These are phyloP conservation scores for Pythium brachiatum DNA, from an alignment of 352 stramenopile genomes.

Conservation along the genomic window DNA sequence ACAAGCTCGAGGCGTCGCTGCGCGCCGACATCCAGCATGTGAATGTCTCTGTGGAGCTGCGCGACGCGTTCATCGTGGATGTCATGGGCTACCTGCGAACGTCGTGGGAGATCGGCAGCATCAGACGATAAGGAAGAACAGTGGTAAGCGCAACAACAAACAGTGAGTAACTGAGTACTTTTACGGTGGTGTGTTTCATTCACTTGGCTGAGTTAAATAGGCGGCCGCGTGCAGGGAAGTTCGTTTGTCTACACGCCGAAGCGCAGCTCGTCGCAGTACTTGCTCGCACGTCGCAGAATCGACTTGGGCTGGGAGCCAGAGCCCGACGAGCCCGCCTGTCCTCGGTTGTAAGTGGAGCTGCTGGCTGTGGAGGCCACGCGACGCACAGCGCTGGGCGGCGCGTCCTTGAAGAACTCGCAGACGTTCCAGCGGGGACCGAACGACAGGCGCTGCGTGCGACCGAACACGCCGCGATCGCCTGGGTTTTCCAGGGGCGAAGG, in stretches of 20 bases:
- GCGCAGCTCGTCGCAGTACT: slow-evolving; percentile 46
- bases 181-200: not conserved
- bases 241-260: slow-evolving; percentile 16
- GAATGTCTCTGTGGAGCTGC: slow-evolving; percentile 48
- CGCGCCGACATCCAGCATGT: slow-evolving; percentile 64
- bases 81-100: slow-evolving; percentile 47
- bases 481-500: slow-evolving; percentile 15
- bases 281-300: slow-evolving; percentile 54
- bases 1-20: slow-evolving; percentile 76
- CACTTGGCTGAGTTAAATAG: slow-evolving; percentile 8
- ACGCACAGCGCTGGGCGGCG: slow-evolving; percentile 31
- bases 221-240: too few species aligned
- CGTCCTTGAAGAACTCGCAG: slow-evolving; percentile 48
- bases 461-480: slow-evolving; percentile 50
- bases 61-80: slow-evolving; percentile 66
- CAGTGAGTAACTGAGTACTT: not conserved
- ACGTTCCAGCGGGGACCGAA: slow-evolving; percentile 61
- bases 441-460: slow-evolving; percentile 48
- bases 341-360: not conserved
- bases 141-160: not conserved
- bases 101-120: slow-evolving; percentile 32
- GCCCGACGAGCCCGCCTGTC: not conserved
- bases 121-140: not conserved
- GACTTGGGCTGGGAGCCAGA: slow-evolving; percentile 16
- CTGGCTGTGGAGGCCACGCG: slow-evolving; percentile 16